Evolutionary conservation across 2,329 filamentous ascomycete species (phyloP).

Genomic region (Alternaria sp.): DNA sequence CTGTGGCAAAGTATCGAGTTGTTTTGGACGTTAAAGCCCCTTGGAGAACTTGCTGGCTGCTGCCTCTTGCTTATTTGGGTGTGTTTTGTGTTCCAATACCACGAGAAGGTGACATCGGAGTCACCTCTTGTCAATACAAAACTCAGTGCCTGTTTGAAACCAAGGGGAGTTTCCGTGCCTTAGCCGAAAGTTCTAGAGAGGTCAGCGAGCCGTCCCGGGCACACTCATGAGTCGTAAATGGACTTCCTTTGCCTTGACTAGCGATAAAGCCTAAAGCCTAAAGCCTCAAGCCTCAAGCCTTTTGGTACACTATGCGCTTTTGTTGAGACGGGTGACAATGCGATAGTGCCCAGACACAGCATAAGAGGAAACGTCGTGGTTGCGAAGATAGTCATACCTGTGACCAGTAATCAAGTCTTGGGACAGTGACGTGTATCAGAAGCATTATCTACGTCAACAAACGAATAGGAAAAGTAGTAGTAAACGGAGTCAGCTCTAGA

Average conservation of each 20-base stretch:
- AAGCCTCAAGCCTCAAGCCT: conserved; percentile 5
- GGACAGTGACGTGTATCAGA: not conserved
- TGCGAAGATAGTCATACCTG: not conserved
- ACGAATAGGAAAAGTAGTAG: not conserved
- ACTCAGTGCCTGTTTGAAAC: not conserved
- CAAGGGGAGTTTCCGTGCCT: not conserved
- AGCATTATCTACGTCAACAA: not conserved
- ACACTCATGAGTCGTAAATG: not conserved
- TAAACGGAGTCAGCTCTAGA: not conserved
- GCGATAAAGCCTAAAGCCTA: no score
- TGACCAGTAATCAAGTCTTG: not conserved
- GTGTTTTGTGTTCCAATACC: not conserved
- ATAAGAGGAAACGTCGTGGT: not conserved
- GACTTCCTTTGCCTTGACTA: not conserved
- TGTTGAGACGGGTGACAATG: conserved; percentile 7
- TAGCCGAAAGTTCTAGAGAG: not conserved
- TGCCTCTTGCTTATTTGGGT: not conserved
- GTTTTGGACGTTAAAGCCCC: not conserved
- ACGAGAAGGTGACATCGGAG: not conserved
- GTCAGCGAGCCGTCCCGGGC: not conserved
- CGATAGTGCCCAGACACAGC: not conserved
- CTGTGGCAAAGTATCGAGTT: no score
- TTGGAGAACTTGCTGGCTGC: not conserved
- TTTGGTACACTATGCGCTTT: conserved; percentile 6
- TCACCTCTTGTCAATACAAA: not conserved